phyloP scores from a whole-genome alignment of 2,329 filamentous ascomycete genomes.

The Pseudocercospora musae region DNA sequence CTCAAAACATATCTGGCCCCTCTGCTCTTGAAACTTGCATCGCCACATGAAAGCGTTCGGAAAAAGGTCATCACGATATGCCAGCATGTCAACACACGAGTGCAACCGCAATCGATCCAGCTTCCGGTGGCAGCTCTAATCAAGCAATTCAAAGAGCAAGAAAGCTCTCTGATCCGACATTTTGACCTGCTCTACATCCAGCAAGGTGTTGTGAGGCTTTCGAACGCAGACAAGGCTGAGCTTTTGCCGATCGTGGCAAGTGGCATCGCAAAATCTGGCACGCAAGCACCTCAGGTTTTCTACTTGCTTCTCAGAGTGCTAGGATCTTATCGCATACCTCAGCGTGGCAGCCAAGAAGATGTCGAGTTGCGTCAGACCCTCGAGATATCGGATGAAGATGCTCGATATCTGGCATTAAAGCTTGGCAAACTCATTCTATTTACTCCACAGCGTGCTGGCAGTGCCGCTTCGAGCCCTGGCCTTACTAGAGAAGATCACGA shows the following conservation, averaged over 20 bases:
- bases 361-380: conserved; percentile 62
- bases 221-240: conserved; percentile 61
- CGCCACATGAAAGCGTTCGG: conserved; percentile 74
- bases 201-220: conserved; percentile 68
- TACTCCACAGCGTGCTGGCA: conserved; percentile 39
- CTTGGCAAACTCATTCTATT: conserved; percentile 75
- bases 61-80: conserved; percentile 72
- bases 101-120: conserved; percentile 62
- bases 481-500: conserved; percentile 63
- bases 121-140: conserved; percentile 81
- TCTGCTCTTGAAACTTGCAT: conserved; percentile 80
- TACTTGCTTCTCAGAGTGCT: conserved; percentile 77
- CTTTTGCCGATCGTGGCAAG: conserved; percentile 68
- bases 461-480: conserved; percentile 53
- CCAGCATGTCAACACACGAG: conserved; percentile 66
- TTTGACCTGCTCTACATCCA: conserved; percentile 88
- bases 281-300: conserved; percentile 66
- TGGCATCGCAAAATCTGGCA: conserved; percentile 60
- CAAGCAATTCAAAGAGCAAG: conserved; percentile 80
- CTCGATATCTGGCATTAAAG: conserved; percentile 68
- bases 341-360: conserved; percentile 77
- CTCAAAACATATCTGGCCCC: conserved; percentile 77
- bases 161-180: conserved; percentile 73
- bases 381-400: conserved; percentile 68
- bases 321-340: conserved; percentile 67